These are phyloP conservation scores for Collybiopsis luxurians DNA, from an alignment of 768 basidiomycete species.

Conservation along the genomic window DNA sequence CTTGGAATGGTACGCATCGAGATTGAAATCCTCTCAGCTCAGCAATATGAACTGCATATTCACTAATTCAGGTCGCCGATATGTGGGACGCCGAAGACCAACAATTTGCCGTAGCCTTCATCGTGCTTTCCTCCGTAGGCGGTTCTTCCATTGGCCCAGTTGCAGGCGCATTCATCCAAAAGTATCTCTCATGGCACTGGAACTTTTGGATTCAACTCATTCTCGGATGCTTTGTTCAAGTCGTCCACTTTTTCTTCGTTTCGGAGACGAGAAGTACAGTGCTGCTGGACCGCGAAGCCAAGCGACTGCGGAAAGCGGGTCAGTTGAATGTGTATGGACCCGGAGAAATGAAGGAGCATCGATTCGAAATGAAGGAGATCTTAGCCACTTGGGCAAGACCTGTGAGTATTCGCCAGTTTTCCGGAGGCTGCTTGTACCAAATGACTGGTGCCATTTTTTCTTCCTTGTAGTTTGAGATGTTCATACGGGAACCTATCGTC, in stretches of 20 bases:
- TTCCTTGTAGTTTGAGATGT: constrained; percentile 9
- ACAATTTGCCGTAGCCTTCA: constrained; percentile 12
- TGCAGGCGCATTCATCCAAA: constrained; percentile 9
- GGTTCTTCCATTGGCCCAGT: constrained; percentile 11
- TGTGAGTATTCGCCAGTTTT: background rate
- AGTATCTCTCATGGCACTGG: constrained; percentile 10
- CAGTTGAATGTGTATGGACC: constrained; percentile 6
- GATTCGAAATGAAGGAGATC: constrained; percentile 8
- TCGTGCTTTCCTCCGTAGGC: constrained; percentile 10
- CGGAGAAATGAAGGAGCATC: constrained; percentile 6
- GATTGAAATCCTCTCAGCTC: too few relatives aligned
- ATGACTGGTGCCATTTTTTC: background rate
- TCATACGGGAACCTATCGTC: constrained; percentile 9
- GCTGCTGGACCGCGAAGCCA: constrained; percentile 8
- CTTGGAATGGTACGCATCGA: constrained; percentile 7
- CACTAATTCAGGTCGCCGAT: constrained; percentile 6
- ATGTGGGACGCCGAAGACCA: constrained; percentile 13
- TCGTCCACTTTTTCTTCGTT: constrained; percentile 9
- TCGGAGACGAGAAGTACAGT: constrained; percentile 9
- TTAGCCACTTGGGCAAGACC: constrained; percentile 9
- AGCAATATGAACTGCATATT: too few relatives aligned
- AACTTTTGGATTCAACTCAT: constrained; percentile 11
- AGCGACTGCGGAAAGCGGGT: constrained; percentile 3
- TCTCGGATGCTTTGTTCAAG: constrained; percentile 6
- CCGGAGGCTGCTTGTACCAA: too few relatives aligned